Evolutionary conservation across 108 stramenopile genomes (phyloP).

Genomic region (Seminavis robusta): DNA sequence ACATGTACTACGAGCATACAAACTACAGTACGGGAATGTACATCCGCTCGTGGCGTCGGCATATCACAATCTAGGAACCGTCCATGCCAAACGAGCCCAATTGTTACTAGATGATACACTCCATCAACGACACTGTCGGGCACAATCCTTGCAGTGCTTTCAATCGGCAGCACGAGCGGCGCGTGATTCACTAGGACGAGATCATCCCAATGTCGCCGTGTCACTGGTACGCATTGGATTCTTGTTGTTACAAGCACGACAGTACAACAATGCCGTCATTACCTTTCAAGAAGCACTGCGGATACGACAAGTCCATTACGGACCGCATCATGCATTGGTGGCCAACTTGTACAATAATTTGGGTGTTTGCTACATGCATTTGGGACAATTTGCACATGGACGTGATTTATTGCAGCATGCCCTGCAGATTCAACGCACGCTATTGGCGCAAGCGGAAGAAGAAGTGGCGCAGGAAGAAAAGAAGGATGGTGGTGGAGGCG

Average conservation of each 20-base stretch:
- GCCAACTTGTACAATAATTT: constrained; percentile 62
- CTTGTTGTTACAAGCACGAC: constrained; percentile 41
- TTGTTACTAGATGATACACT: constrained; percentile 21
- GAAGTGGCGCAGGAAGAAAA: constrained; percentile 2
- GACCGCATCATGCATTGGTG: constrained; percentile 37
- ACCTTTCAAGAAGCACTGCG: constrained; percentile 56
- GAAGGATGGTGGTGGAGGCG: neutral
- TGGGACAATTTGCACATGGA: constrained; percentile 34
- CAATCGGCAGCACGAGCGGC: constrained; percentile 53
- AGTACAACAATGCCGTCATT: constrained; percentile 42
- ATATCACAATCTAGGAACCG: constrained; percentile 59
- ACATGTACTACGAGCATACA: constrained; percentile 36
- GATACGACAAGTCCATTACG: constrained; percentile 37
- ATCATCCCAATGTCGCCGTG: constrained; percentile 59
- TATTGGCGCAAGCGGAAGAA: constrained; percentile 14
- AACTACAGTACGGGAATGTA: constrained; percentile 20
- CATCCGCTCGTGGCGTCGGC: constrained; percentile 49
- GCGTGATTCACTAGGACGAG: constrained; percentile 44
- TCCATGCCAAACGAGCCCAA: constrained; percentile 48
- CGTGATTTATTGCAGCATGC: constrained; percentile 33
- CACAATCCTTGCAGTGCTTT: constrained; percentile 41
- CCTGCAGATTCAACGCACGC: constrained; percentile 42
- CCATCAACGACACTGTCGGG: constrained; percentile 32
- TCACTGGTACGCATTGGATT: constrained; percentile 50
- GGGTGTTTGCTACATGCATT: constrained; percentile 53